Evolutionary conservation across 2,329 filamentous ascomycete species (phyloP), one percentile per base, ranked within the genome.

Genomic region (Colletotrichum truncatum): DNA sequence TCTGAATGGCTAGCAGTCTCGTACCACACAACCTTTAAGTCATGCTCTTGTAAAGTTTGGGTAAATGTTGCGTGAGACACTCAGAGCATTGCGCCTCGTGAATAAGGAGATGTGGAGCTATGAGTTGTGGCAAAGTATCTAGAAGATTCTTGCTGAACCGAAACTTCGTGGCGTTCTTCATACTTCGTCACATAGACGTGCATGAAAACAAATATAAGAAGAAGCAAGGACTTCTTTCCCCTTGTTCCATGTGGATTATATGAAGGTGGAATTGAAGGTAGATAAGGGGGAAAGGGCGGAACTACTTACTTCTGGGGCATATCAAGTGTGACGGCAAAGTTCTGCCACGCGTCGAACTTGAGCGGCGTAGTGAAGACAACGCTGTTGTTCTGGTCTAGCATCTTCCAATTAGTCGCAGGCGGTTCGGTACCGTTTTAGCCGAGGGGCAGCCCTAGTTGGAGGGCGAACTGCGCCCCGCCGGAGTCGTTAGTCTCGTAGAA

Each of bases 261-360:
- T 49, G 25, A n/a, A 34, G 26, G 26, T 16, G n/a, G 32, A 34
- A 14, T 14, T 3, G 25, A 10, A 21, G 16, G 8, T 12, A 21
- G 11, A 49, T 49, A 16, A 28, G 28, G 21, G 26, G 46, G 28
- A 12, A 16, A 14, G n/a, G 28, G 36, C 36, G n/a, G 36, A 16
- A 16, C n/a, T 34, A 75, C 82, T 45, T 75, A 87, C 85, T 86
- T 84, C 49, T 82, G 77, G 41, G 77, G 76, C 72, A 87, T 89
- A 72, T 90, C 83, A 14, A 89, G 76, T 14, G 81, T 84, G 21
- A 89, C 64, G 3, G 82, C 88, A 78, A 89, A 89, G 77, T 90
- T 90, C 72, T 89, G 85, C 81, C 87, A 89, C 12, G 80, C 75
- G 14, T 74, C 79, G 28, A 76, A 73, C 16, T 80, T 77, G 54